phyloP scores from a whole-genome alignment of 768 basidiomycete species.

The Crepidotus variabilis region DNA sequence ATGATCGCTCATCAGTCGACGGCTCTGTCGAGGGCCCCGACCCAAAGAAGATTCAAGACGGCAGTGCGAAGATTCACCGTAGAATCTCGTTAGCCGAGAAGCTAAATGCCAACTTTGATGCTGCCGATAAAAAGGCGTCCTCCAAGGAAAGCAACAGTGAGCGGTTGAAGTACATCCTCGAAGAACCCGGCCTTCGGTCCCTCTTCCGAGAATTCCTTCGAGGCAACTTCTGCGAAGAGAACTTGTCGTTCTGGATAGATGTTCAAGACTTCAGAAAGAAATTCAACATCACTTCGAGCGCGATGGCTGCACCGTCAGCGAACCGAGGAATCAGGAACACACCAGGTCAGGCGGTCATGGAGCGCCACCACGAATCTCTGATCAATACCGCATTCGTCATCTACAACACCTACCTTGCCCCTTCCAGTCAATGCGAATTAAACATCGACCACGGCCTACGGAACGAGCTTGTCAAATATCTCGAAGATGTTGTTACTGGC shows the following conservation, averaged over 20 bases:
- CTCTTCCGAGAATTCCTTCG: slow-evolving; percentile 95
- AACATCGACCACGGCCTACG: slow-evolving; percentile 98
- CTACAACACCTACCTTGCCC: slow-evolving; percentile 93
- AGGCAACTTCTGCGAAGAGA: slow-evolving; percentile 97
- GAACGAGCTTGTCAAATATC: slow-evolving; percentile 90
- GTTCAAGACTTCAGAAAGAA: slow-evolving; percentile 96
- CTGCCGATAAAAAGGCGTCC: slow-evolving; percentile 46
- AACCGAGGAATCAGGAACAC: slow-evolving; percentile 44
- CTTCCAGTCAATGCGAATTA: slow-evolving; percentile 91
- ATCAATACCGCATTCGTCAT: slow-evolving; percentile 93
- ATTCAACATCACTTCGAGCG: slow-evolving; percentile 93
- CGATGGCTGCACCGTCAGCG: slow-evolving; percentile 50
- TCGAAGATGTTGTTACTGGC: slow-evolving; percentile 83
- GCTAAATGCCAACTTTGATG: slow-evolving; percentile 53
- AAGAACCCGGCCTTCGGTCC: slow-evolving; percentile 82
- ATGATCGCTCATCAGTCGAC: slow-evolving; percentile 63
- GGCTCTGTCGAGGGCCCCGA: slow-evolving; percentile 31
- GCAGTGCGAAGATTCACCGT: slow-evolving; percentile 67
- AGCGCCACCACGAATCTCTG: slow-evolving; percentile 91
- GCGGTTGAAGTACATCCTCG: slow-evolving; percentile 86
- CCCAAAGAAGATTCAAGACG: slow-evolving; percentile 29
- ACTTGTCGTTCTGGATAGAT: slow-evolving; percentile 95
- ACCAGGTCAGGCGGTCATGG: slow-evolving; percentile 87
- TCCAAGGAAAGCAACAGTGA: slow-evolving; percentile 89
- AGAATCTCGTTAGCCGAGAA: slow-evolving; percentile 77